These are phyloP conservation scores for Daedaleopsis sinensis DNA, from an alignment of 768 basidiomycete species.

Conservation along the genomic window DNA sequence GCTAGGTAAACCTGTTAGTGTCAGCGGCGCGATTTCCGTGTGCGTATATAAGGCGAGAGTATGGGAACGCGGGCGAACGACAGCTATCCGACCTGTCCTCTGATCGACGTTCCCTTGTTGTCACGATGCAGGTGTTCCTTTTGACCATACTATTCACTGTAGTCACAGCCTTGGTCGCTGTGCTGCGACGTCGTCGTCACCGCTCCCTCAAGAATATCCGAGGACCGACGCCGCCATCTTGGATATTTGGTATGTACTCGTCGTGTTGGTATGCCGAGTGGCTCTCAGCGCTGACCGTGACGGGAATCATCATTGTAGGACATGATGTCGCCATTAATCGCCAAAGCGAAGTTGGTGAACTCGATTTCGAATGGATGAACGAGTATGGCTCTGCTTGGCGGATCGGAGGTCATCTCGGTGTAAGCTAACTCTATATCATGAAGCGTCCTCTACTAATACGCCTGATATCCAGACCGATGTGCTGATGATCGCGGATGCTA, in stretches of 20 bases:
- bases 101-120: background rate
- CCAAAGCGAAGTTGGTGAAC: background rate
- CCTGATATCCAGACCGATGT: background rate
- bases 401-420: background rate
- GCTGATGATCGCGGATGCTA: slow-evolving; percentile 8
- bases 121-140: background rate
- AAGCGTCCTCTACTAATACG: background rate
- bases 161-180: background rate
- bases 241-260: background rate
- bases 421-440: background rate
- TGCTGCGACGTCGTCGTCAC: background rate
- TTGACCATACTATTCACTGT: background rate
- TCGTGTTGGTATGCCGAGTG: background rate
- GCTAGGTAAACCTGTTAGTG: background rate
- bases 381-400: slow-evolving; percentile 5
- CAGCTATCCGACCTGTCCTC: background rate
- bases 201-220: background rate
- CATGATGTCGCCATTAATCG: background rate
- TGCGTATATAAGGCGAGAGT: background rate
- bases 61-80: too few species aligned
- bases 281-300: background rate
- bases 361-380: slow-evolving; percentile 2
- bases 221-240: background rate
- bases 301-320: background rate
- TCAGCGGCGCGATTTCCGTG: background rate